These are phyloP conservation scores for Mrakia hoshinonis DNA, from an alignment of 768 basidiomycete species.

Conservation along the genomic window DNA sequence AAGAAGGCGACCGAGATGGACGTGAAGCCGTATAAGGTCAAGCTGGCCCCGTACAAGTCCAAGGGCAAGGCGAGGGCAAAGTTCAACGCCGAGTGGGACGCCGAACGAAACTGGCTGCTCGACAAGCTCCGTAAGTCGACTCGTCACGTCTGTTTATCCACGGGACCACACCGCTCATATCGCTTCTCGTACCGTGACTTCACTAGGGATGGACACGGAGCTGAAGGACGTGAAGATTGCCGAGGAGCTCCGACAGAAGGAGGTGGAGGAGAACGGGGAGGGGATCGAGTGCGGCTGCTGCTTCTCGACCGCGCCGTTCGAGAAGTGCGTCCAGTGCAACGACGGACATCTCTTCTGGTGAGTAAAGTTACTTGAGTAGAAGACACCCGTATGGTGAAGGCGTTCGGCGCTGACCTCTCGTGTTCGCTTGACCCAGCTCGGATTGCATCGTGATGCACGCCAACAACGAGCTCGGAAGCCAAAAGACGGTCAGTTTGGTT, in stretches of 20 bases:
- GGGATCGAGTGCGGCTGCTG: constrained; percentile 86
- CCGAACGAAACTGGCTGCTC: constrained; percentile 46
- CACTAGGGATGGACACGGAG: constrained; percentile 25
- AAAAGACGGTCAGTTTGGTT: constrained; percentile 40
- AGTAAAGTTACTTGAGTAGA: not conserved
- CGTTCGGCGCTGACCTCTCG: not conserved
- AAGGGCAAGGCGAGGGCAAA: constrained; percentile 22
- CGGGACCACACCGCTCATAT: too few relatives aligned
- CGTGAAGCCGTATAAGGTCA: constrained; percentile 31
- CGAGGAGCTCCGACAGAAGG: constrained; percentile 46
- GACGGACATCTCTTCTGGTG: constrained; percentile 68
- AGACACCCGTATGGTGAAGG: not conserved
- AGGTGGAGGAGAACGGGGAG: constrained; percentile 44
- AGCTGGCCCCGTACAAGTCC: constrained; percentile 24
- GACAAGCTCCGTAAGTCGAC: constrained; percentile 37
- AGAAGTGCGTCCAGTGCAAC: constrained; percentile 77
- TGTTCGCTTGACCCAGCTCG: constrained; percentile 40
- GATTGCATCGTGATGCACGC: constrained; percentile 63
- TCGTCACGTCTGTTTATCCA: too few relatives aligned
- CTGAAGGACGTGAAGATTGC: constrained; percentile 39
- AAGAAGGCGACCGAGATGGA: constrained; percentile 39
- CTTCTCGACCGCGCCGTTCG: constrained; percentile 45
- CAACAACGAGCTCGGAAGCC: constrained; percentile 51
- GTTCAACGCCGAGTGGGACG: constrained; percentile 47
- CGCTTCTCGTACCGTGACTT: not conserved